phyloP scores from a whole-genome alignment of 2,329 filamentous ascomycete genomes.

The Aspergillus felis region DNA sequence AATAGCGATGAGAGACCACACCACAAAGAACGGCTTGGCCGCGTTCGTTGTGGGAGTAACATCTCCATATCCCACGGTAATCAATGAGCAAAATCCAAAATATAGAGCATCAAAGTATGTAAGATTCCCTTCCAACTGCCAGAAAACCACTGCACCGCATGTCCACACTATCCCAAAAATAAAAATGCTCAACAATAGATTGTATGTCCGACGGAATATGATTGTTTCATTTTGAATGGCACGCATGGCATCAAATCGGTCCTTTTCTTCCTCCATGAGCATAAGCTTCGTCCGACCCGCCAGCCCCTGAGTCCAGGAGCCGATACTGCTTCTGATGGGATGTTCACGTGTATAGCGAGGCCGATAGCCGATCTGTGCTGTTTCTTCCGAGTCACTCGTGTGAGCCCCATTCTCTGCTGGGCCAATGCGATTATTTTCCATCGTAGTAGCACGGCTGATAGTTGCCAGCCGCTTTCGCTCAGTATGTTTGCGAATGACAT shows the following conservation, averaged over 20 bases:
- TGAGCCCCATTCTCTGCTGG: slow-evolving; percentile 14
- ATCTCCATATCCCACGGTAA: slow-evolving; percentile 87
- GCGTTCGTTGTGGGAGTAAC: slow-evolving; percentile 70
- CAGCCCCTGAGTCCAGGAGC: slow-evolving; percentile 11
- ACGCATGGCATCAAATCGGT: slow-evolving; percentile 77
- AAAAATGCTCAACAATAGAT: slow-evolving; percentile 62
- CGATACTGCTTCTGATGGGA: slow-evolving; percentile 22
- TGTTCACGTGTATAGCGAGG: slow-evolving; percentile 5
- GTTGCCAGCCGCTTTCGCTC: slow-evolving; percentile 53
- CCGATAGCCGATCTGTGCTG: slow-evolving; percentile 3
- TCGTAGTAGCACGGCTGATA: slow-evolving; percentile 50
- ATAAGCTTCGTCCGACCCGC: slow-evolving; percentile 45
- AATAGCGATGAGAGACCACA: slow-evolving; percentile 82
- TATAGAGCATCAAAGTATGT: slow-evolving; percentile 78
- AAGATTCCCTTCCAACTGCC: slow-evolving; percentile 53
- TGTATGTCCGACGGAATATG: slow-evolving; percentile 68
- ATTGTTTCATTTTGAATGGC: slow-evolving; percentile 66
- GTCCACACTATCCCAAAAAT: slow-evolving; percentile 76
- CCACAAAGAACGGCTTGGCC: slow-evolving; percentile 83
- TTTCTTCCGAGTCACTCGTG: slow-evolving; percentile 5
- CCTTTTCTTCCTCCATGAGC: slow-evolving; percentile 60
- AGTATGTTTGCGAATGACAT: slow-evolving; percentile 59
- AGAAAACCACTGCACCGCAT: slow-evolving; percentile 73
- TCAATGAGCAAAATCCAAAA: slow-evolving; percentile 76
- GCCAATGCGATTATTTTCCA: slow-evolving; percentile 17